These are phyloP conservation scores for Pisolithus marmoratus DNA, from an alignment of 768 basidiomycete genomes.

Conservation along the genomic window DNA sequence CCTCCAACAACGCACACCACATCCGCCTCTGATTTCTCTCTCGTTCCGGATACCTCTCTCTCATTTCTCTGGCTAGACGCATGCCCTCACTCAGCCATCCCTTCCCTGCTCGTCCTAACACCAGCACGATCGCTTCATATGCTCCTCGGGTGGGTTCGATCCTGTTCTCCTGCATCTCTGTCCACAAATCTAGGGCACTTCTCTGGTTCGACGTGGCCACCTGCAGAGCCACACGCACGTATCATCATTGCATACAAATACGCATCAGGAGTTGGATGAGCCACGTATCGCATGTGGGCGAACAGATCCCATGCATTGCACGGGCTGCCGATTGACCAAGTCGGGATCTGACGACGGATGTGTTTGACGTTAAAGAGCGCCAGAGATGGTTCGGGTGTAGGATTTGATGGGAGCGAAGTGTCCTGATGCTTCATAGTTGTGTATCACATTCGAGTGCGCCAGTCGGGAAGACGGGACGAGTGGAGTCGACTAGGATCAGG, in stretches of 20 bases:
- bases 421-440: constrained; percentile 61
- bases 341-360: constrained; percentile 15
- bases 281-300: constrained; percentile 93
- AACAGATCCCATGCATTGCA: constrained; percentile 92
- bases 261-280: constrained; percentile 74
- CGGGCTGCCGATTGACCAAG: constrained; percentile 42
- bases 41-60: constrained; percentile 52
- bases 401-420: constrained; percentile 64
- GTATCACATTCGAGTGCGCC: constrained; percentile 63
- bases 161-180: constrained; percentile 80
- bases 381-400: constrained; percentile 65
- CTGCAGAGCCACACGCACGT: constrained; percentile 62
- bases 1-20: constrained; percentile 83
- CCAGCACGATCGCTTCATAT: constrained; percentile 80
- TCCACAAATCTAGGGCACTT: constrained; percentile 90
- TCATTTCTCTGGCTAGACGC: constrained; percentile 81
- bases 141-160: constrained; percentile 60
- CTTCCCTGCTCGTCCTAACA: constrained; percentile 67
- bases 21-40: constrained; percentile 44
- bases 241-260: constrained; percentile 84
- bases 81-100: constrained; percentile 77
- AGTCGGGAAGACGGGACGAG: constrained; percentile 43
- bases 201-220: constrained; percentile 68
- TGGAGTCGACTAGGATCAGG: neutral
- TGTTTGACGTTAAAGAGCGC: constrained; percentile 46